phyloP scores from a whole-genome alignment of 1,284 basidiomycete species.

The Trichosporon sp. region DNA sequence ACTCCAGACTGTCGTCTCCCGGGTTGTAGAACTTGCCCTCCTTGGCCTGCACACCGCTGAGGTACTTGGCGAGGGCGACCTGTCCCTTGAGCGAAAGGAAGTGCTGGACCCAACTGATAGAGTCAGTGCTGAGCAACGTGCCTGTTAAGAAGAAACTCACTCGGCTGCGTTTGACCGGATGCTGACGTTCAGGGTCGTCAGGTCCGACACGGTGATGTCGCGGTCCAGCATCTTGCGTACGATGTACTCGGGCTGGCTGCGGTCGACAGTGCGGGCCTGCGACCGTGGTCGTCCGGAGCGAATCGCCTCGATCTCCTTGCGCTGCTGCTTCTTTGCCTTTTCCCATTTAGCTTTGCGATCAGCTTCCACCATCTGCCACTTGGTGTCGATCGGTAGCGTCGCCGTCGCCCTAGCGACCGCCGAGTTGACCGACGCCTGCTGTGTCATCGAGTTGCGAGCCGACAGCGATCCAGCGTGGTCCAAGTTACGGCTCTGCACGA shows the following conservation, averaged over 20 bases:
- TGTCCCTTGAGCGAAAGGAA: slow-evolving; percentile 80
- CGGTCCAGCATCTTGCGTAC: slow-evolving; percentile 47
- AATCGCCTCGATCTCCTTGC: slow-evolving; percentile 63
- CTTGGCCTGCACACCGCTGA: slow-evolving; percentile 56
- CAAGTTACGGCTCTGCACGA: slow-evolving; percentile 69
- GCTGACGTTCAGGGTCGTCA: slow-evolving; percentile 45
- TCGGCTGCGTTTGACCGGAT: slow-evolving; percentile 77
- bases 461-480: slow-evolving; percentile 43
- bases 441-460: slow-evolving; percentile 29
- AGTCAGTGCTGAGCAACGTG: not conserved
- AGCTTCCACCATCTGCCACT: slow-evolving; percentile 88
- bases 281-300: slow-evolving; percentile 59
- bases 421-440: slow-evolving; percentile 27
- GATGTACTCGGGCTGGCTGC: slow-evolving; percentile 72
- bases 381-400: slow-evolving; percentile 74
- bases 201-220: slow-evolving; percentile 43
- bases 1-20: slow-evolving; percentile 64
- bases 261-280: slow-evolving; percentile 52
- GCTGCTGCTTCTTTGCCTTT: slow-evolving; percentile 66
- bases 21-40: slow-evolving; percentile 15
- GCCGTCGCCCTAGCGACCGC: slow-evolving; percentile 39
- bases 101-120: slow-evolving; percentile 72
- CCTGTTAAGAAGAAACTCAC: slow-evolving; percentile 59
- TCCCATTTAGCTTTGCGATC: slow-evolving; percentile 75
- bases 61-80: slow-evolving; percentile 78